Percentiles rank a stretch among this genome's conserved stretches.
Evolutionary conservation across 164 flowering plant species (phyloP).

Genomic region (Vitis amurensis): DNA sequence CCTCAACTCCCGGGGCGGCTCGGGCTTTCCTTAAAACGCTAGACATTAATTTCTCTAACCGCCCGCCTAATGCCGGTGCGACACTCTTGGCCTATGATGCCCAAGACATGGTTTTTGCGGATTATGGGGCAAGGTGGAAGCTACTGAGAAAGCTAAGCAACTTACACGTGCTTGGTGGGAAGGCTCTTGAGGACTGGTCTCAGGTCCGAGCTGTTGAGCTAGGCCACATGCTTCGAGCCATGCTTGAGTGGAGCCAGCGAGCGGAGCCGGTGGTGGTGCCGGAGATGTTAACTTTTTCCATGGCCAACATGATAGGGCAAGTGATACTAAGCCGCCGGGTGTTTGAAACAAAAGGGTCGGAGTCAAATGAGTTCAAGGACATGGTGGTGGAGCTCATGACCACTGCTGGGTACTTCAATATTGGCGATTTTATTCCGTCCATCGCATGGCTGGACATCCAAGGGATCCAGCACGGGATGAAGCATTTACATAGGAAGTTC

Average conservation of each 20-base stretch:
- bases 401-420: constrained; percentile 35
- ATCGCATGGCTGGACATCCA: constrained; percentile 49
- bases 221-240: constrained; percentile 35
- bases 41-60: constrained; percentile 31
- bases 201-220: constrained; percentile 26
- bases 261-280: constrained; percentile 32
- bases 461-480: constrained; percentile 42
- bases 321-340: constrained; percentile 41
- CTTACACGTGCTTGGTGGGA: constrained; percentile 41
- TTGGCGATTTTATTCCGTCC: constrained; percentile 50
- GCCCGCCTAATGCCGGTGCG: constrained; percentile 33
- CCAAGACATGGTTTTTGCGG: constrained; percentile 39
- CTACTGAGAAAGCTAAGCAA: constrained; percentile 34
- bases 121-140: constrained; percentile 41
- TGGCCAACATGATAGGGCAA: constrained; percentile 49
- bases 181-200: constrained; percentile 38
- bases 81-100: constrained; percentile 30
- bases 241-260: constrained; percentile 19
- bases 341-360: constrained; percentile 32
- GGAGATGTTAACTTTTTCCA: constrained; percentile 34
- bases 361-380: constrained; percentile 46
- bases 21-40: constrained; percentile 33
- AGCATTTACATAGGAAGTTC: constrained; percentile 32
- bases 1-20: constrained; percentile 38
- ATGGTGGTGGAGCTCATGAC: constrained; percentile 60